Conservation (phyloP, 768 basidiomycete species). For the Podaxis rugospora region DNA sequence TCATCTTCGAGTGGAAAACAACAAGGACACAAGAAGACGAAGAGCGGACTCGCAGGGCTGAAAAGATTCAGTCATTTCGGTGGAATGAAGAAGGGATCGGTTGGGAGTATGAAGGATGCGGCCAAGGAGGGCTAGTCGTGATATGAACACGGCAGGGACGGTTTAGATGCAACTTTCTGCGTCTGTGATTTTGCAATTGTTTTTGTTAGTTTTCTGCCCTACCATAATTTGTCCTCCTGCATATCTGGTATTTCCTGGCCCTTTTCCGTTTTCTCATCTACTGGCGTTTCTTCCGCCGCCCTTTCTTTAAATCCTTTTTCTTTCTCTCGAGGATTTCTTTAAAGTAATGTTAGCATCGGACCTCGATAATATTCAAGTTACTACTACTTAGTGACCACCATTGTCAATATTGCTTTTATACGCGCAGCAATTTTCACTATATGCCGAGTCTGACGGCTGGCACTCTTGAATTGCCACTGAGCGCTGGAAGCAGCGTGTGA, state of each 20-base stretch:
- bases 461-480: too few relatives aligned
- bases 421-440: background rate
- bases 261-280: background rate
- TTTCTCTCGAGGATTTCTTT: background rate
- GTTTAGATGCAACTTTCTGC: background rate
- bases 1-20: constrained; percentile 23
- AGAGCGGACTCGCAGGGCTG: constrained; percentile 50
- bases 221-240: background rate
- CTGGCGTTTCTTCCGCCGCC: background rate
- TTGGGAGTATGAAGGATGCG: constrained; percentile 40
- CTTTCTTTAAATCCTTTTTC: background rate
- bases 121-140: constrained; percentile 12
- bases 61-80: constrained; percentile 49
- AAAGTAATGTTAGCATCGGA: constrained; percentile 16
- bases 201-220: background rate
- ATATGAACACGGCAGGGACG: background rate
- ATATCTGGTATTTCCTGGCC: background rate
- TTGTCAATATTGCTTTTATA: background rate
- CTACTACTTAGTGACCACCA: background rate
- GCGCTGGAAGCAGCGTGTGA: background rate
- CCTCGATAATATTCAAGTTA: constrained; percentile 9
- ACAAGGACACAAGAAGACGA: constrained; percentile 51
- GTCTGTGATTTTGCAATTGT: background rate
- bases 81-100: constrained; percentile 47
- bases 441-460: too few relatives aligned